Evolutionary conservation across 1,284 basidiomycete genomes (phyloP).

Genomic region (Ustilago loliicola): DNA sequence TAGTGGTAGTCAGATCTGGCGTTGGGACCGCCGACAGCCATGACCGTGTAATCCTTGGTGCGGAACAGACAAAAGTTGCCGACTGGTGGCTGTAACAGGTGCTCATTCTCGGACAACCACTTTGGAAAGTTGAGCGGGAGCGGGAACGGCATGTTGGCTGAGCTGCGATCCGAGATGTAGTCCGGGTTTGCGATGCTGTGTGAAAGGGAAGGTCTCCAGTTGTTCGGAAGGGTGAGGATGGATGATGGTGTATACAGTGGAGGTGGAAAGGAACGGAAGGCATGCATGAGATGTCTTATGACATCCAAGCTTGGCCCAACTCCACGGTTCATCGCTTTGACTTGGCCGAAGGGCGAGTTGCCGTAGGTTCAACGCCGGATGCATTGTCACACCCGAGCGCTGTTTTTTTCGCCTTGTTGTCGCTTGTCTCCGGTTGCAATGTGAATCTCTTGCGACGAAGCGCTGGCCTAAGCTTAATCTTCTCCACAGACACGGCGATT

Average conservation of each 20-base stretch:
- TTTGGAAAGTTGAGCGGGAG: slow-evolving; percentile 69
- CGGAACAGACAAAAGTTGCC: slow-evolving; percentile 69
- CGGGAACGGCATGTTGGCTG: slow-evolving; percentile 49
- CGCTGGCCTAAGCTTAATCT: neutral
- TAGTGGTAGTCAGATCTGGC: slow-evolving; percentile 67
- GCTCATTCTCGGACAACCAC: slow-evolving; percentile 69
- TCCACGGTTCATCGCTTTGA: neutral
- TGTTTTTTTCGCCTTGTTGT: neutral
- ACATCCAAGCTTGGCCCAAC: neutral
- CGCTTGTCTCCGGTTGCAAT: neutral
- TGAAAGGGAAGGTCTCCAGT: too few species aligned
- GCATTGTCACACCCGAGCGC: neutral
- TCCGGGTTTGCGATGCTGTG: neutral
- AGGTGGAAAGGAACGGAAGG: neutral
- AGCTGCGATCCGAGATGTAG: neutral
- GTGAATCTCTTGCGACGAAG: neutral
- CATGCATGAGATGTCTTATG: slow-evolving; percentile 8
- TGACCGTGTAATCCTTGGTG: slow-evolving; percentile 66
- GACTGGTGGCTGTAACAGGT: slow-evolving; percentile 69
- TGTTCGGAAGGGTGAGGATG: neutral
- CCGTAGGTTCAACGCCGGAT: neutral
- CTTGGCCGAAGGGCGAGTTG: neutral
- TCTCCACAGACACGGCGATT: neutral
- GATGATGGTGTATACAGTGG: neutral
- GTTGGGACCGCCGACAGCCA: slow-evolving; percentile 69